phyloP scores from a whole-genome alignment of 2,329 filamentous ascomycete species.

The Fusarium sp. region DNA sequence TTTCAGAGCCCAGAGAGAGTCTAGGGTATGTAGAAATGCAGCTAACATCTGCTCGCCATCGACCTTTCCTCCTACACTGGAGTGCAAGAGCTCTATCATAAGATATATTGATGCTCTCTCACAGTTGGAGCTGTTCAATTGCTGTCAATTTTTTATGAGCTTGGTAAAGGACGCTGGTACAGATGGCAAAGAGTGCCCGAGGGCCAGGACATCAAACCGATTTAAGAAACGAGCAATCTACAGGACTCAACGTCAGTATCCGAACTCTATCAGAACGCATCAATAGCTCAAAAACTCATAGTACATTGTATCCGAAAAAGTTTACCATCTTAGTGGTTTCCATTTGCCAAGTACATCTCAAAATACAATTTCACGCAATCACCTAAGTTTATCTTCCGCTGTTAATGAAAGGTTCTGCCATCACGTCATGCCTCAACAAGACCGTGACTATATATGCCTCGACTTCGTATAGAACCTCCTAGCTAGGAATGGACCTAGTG shows the following conservation, averaged over 20 bases:
- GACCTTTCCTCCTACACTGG: background rate
- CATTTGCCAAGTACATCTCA: background rate
- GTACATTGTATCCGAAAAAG: background rate
- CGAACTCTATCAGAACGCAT: rapidly evolving
- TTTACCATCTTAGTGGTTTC: rapidly evolving
- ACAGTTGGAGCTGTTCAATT: too few relatives aligned
- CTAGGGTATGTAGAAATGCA: background rate
- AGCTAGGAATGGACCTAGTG: rapidly evolving
- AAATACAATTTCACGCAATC: background rate
- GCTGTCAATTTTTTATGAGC: rapidly evolving
- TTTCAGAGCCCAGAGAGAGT: background rate
- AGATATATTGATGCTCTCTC: rapidly evolving
- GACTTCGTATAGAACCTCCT: background rate
- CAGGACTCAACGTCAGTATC: too few relatives aligned
- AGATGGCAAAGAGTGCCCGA: too few relatives aligned
- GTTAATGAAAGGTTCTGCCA: background rate
- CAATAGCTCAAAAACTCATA: rapidly evolving
- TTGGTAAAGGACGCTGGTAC: too few relatives aligned
- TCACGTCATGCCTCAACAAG: background rate
- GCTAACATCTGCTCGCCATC: background rate
- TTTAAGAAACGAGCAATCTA: too few relatives aligned
- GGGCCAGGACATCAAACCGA: too few relatives aligned
- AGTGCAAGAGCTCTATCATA: rapidly evolving
- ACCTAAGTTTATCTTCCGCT: too few relatives aligned
- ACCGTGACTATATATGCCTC: rapidly evolving